Evolutionary conservation across 495 filamentous ascomycete genomes (phyloP).

Genomic region (Podospora bellae-mahoneyi): DNA sequence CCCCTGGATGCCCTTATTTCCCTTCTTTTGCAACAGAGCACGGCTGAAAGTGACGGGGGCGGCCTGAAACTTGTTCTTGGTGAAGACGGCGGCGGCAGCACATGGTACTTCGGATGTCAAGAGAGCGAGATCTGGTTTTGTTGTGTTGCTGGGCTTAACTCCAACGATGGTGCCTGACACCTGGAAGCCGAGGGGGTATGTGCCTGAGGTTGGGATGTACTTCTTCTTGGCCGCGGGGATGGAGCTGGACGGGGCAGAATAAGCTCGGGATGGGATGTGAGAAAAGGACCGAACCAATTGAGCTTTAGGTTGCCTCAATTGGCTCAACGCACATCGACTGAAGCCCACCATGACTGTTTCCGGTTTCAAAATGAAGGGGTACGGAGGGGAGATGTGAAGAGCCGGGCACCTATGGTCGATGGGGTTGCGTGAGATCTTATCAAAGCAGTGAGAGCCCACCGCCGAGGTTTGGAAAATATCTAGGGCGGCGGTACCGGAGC

Average conservation of each 20-base stretch:
- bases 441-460: conserved; percentile 13
- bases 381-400: not conserved
- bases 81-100: conserved; percentile 92
- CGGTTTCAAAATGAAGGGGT: not conserved
- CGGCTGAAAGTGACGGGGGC: conserved; percentile 85
- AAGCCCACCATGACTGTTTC: conserved; percentile 27
- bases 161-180: conserved; percentile 87
- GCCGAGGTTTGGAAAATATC: conserved; percentile 6
- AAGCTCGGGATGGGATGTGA: conserved; percentile 33
- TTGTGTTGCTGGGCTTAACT: conserved; percentile 87
- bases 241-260: conserved; percentile 60
- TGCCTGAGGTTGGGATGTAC: conserved; percentile 81
- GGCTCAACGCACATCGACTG: conserved; percentile 24
- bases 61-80: conserved; percentile 96
- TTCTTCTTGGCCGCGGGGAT: conserved; percentile 75
- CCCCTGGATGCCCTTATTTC: conserved; percentile 68
- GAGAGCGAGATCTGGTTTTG: conserved; percentile 83
- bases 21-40: conserved; percentile 60
- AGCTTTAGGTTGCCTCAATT: conserved; percentile 30
- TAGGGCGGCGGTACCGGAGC: conserved; percentile 24
- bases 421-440: conserved; percentile 4
- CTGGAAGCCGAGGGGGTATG: conserved; percentile 85
- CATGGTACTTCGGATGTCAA: conserved; percentile 84
- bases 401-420: not conserved
- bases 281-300: conserved; percentile 27